phyloP scores from a whole-genome alignment of 345 rosid genomes.

The Brassica cretica region DNA sequence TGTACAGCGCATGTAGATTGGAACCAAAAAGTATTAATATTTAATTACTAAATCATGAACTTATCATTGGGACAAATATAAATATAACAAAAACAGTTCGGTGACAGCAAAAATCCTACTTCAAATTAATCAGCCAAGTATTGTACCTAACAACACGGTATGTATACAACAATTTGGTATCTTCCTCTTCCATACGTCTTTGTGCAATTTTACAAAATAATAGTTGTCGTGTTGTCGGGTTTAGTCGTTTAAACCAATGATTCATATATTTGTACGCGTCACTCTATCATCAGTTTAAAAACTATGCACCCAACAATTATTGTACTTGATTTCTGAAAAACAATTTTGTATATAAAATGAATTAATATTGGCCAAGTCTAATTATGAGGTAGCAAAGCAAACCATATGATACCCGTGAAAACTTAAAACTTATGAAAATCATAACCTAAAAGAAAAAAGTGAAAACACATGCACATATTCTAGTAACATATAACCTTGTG shows the following conservation, averaged over 20 bases:
- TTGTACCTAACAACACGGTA: conserved; percentile 29
- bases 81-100: conserved; percentile 9
- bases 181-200: conserved; percentile 28
- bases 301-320: not conserved
- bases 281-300: not conserved
- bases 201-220: not conserved
- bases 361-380: not conserved
- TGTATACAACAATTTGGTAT: conserved; percentile 19
- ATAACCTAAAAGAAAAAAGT: not conserved
- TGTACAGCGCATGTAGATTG: conserved; percentile 32
- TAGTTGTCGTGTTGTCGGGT: not conserved
- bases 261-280: not conserved
- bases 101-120: conserved; percentile 35
- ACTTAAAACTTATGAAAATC: not conserved
- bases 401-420: not conserved
- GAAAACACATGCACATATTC: not conserved
- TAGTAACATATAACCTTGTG: not conserved
- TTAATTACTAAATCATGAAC: conserved; percentile 14
- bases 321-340: not conserved
- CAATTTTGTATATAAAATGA: not conserved
- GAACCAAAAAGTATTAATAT: conserved; percentile 14
- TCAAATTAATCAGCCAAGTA: conserved; percentile 21
- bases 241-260: not conserved
- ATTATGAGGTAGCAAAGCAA: not conserved
- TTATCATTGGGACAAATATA: not conserved